phyloP scores from a whole-genome alignment of 2,329 filamentous ascomycete species.

The Colletotrichum limetticola region DNA sequence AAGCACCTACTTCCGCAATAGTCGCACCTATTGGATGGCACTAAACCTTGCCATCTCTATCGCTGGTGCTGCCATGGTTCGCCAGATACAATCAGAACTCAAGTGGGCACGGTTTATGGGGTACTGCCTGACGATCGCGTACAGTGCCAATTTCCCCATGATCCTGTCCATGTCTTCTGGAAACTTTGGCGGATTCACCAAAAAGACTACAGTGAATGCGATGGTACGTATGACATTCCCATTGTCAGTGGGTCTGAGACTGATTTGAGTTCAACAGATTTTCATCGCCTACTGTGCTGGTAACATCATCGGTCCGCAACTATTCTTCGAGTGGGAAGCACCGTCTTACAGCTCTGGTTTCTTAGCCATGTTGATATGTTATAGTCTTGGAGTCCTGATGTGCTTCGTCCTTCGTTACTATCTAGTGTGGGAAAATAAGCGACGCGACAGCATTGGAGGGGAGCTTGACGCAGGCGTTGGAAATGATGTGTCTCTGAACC shows the following conservation, averaged over 20 bases:
- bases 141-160: constrained; percentile 72
- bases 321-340: constrained; percentile 68
- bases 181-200: constrained; percentile 75
- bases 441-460: constrained; percentile 27
- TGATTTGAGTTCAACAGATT: not conserved
- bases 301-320: constrained; percentile 73
- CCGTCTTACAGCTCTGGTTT: constrained; percentile 69
- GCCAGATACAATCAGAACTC: constrained; percentile 61
- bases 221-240: not conserved
- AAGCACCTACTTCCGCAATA: constrained; percentile 63
- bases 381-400: constrained; percentile 53
- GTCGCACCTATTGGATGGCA: constrained; percentile 61
- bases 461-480: constrained; percentile 39
- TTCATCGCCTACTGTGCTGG: constrained; percentile 47
- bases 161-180: constrained; percentile 75
- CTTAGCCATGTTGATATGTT: constrained; percentile 55
- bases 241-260: not conserved
- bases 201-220: constrained; percentile 71
- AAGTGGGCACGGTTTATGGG: constrained; percentile 42
- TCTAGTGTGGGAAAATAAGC: constrained; percentile 9
- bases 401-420: constrained; percentile 38
- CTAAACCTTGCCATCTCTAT: constrained; percentile 42
- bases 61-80: constrained; percentile 63
- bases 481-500: constrained; percentile 59
- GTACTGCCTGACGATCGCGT: constrained; percentile 50